A percentile compares a stretch with the other conserved stretches of the same genome.
Conservation (phyloP, 78 protist species). For the Guillardia theta region DNA sequence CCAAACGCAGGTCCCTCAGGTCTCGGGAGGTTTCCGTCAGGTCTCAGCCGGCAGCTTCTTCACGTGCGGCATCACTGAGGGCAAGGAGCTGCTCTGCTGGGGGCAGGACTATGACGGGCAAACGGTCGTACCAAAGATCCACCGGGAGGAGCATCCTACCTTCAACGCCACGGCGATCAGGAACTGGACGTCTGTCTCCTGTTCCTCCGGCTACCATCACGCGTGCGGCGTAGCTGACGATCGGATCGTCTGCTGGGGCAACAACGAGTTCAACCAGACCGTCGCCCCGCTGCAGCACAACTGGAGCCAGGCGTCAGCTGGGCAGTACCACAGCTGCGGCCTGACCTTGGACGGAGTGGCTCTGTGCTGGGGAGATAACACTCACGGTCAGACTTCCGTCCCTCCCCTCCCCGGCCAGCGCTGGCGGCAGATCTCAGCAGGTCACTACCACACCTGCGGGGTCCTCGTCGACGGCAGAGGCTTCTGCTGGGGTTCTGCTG, state of each 20-base stretch:
- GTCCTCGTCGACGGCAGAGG: neutral
- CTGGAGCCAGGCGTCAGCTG: neutral
- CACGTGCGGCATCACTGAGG: neutral
- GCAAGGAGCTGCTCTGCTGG: neutral
- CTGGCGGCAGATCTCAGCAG: neutral
- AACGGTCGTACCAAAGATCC: neutral
- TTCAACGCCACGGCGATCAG: neutral
- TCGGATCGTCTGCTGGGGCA: neutral
- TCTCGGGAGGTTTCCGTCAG: neutral
- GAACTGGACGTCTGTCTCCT: neutral
- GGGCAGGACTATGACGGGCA: neutral
- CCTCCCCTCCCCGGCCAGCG: neutral
- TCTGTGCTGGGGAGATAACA: constrained; percentile 27
- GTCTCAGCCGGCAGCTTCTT: constrained; percentile 12
- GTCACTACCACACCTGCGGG: constrained; percentile 36
- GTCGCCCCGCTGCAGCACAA: neutral
- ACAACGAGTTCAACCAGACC: neutral
- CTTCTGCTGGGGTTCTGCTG: neutral
- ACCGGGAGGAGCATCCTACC: too few relatives aligned
- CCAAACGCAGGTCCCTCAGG: neutral
- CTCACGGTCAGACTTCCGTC: neutral
- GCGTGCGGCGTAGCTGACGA: constrained; percentile 2
- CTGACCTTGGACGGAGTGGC: neutral
- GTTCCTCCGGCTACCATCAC: neutral
- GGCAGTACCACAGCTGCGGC: constrained; percentile 34